Evolutionary conservation across 179 eudicot genomes (phyloP).

Genomic region (Gypsophila paniculata): DNA sequence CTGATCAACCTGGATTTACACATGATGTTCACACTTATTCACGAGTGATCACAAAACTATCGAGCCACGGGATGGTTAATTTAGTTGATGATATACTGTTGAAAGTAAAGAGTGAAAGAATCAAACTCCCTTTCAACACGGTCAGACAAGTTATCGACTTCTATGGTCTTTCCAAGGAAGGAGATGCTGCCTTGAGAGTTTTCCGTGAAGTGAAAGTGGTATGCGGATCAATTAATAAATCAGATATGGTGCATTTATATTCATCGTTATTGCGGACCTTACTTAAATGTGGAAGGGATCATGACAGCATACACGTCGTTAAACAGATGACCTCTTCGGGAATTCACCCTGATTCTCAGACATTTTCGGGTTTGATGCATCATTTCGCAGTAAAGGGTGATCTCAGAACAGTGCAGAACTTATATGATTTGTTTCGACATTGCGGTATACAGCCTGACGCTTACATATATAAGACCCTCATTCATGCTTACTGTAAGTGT

Average conservation of each 20-base stretch:
- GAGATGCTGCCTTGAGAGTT: conserved; percentile 60
- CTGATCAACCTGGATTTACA: conserved; percentile 59
- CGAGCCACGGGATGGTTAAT: conserved; percentile 47
- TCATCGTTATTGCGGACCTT: conserved; percentile 68
- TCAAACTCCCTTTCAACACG: conserved; percentile 53
- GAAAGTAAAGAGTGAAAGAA: conserved; percentile 47
- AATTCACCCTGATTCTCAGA: conserved; percentile 64
- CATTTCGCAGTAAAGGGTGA: conserved; percentile 67
- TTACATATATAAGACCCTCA: conserved; percentile 58
- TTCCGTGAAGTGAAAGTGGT: conserved; percentile 44
- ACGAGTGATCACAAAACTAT: conserved; percentile 51
- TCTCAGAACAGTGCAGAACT: conserved; percentile 62
- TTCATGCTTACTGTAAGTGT: conserved; percentile 63
- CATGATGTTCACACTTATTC: conserved; percentile 75
- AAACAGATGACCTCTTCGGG: conserved; percentile 65
- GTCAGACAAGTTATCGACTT: conserved; percentile 57
- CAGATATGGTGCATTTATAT: conserved; percentile 46
- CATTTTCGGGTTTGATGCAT: conserved; percentile 75
- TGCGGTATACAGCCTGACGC: conserved; percentile 67
- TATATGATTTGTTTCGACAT: conserved; percentile 59
- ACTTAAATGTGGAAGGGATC: conserved; percentile 63
- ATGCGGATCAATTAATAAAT: conserved; percentile 45
- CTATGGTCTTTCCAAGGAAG: conserved; percentile 55
- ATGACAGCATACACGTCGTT: conserved; percentile 42
- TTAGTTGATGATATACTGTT: conserved; percentile 50